A percentile compares a stretch with the other conserved stretches of the same genome.
phyloP scores from a whole-genome alignment of 2,329 filamentous ascomycete species.

The Sporothrix pseudoabietina region DNA sequence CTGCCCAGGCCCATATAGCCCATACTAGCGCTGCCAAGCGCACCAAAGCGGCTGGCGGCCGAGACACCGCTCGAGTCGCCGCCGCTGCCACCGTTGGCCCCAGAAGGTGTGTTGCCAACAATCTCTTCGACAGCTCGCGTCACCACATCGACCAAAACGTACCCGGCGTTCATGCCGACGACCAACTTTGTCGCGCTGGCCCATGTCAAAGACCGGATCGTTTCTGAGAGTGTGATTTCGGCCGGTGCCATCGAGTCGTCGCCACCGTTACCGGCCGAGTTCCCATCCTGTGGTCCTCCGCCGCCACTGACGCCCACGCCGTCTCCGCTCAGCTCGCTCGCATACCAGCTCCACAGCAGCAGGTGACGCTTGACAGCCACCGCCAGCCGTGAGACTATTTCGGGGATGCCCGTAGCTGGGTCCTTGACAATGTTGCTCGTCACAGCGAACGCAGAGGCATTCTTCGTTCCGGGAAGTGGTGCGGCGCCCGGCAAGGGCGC shows the following conservation, averaged over 20 bases:
- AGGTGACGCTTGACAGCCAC: constrained; percentile 91
- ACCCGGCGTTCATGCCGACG: constrained; percentile 88
- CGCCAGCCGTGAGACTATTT: constrained; percentile 87
- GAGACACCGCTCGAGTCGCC: constrained; percentile 7
- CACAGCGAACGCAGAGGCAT: constrained; percentile 86
- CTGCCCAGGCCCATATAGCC: constrained; percentile 94
- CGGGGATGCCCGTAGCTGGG: constrained; percentile 79
- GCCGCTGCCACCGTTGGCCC: background rate
- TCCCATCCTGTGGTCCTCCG: background rate
- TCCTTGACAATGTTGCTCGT: constrained; percentile 97
- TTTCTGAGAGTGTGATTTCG: constrained; percentile 79
- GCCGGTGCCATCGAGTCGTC: constrained; percentile 56
- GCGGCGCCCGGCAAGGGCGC: constrained; percentile 68
- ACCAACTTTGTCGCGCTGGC: constrained; percentile 82
- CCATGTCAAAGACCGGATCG: constrained; percentile 89
- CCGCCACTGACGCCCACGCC: background rate
- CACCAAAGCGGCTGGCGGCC: constrained; percentile 73
- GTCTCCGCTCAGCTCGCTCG: constrained; percentile 72
- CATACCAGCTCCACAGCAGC: constrained; percentile 92
- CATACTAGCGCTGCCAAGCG: constrained; percentile 80
- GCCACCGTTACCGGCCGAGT: background rate
- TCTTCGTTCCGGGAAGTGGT: constrained; percentile 75
- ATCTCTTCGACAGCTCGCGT: constrained; percentile 76
- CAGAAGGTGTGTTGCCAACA: constrained; percentile 60
- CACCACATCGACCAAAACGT: constrained; percentile 83